Evolutionary conservation across 1,284 basidiomycete species (phyloP).

Genomic region (Anthracocystis setariae): DNA sequence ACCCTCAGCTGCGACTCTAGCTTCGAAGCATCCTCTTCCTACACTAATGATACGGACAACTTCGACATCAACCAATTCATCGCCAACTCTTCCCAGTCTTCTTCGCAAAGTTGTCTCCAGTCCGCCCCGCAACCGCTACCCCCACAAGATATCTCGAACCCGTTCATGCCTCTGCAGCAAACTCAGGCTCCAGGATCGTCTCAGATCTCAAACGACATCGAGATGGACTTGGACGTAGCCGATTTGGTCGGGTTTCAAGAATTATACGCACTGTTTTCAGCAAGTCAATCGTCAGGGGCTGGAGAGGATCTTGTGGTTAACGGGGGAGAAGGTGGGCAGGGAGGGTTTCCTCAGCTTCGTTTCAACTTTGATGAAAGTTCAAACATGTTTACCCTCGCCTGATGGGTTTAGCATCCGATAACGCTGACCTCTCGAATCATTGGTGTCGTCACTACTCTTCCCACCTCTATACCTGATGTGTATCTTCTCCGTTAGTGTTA

Average conservation of each 20-base stretch:
- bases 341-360: slow-evolving; percentile 3
- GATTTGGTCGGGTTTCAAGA: neutral
- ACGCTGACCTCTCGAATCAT: neutral
- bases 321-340: neutral
- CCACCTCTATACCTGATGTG: neutral
- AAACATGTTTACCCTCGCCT: slow-evolving; percentile 7
- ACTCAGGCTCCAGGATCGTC: neutral
- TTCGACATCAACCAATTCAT: slow-evolving; percentile 21
- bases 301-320: neutral
- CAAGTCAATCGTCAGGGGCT: neutral
- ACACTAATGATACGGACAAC: neutral
- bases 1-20: neutral
- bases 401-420: slow-evolving; percentile 2
- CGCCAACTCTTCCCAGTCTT: neutral
- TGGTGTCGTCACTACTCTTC: neutral
- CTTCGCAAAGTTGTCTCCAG: neutral
- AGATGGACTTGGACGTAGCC: neutral
- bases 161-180: neutral
- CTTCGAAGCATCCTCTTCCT: neutral
- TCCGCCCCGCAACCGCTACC: neutral
- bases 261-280: neutral
- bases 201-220: neutral
- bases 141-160: neutral
- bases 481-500: neutral
- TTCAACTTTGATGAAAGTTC: slow-evolving; percentile 32